Conservation (phyloP, 2,329 filamentous ascomycete genomes). For the Aspergillus awamori region DNA sequence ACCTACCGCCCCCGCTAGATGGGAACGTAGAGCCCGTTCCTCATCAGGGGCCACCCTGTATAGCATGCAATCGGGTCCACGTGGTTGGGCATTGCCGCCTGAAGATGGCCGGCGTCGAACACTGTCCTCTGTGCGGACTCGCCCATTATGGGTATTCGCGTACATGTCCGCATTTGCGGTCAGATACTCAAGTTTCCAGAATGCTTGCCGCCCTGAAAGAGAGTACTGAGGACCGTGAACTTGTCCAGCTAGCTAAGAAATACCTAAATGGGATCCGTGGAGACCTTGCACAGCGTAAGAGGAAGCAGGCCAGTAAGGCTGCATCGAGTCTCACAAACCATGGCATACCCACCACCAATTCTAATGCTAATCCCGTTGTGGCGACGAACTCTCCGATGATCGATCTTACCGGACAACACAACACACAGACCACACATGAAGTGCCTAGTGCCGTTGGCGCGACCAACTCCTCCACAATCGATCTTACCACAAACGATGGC, state of each 20-base stretch:
- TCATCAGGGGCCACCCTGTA: slow-evolving; percentile 43
- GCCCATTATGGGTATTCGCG: slow-evolving; percentile 61
- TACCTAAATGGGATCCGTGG: slow-evolving; percentile 62
- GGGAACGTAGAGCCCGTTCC: slow-evolving; percentile 19
- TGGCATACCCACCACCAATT: neutral
- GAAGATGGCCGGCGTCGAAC: slow-evolving; percentile 61
- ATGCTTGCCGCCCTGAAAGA: slow-evolving; percentile 66
- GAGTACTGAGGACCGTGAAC: slow-evolving; percentile 57
- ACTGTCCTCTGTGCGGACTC: slow-evolving; percentile 66
- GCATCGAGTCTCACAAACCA: slow-evolving; percentile 6
- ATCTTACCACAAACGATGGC: neutral
- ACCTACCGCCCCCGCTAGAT: slow-evolving; percentile 19
- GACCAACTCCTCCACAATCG: neutral
- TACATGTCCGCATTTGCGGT: slow-evolving; percentile 64
- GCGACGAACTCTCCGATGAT: neutral
- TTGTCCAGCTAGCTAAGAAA: slow-evolving; percentile 57
- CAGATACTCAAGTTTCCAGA: slow-evolving; percentile 63
- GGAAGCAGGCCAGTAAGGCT: slow-evolving; percentile 27
- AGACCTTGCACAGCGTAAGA: slow-evolving; percentile 57
- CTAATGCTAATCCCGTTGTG: neutral
- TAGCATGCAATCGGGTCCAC: slow-evolving; percentile 59
- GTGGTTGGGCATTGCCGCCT: slow-evolving; percentile 62
- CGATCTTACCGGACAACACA: neutral
- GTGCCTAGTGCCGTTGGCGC: neutral
- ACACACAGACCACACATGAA: neutral